A percentile compares a stretch with the other conserved stretches of the same genome.
Conservation (phyloP, 148 eudicot species). For the Cornus kousa region DNA sequence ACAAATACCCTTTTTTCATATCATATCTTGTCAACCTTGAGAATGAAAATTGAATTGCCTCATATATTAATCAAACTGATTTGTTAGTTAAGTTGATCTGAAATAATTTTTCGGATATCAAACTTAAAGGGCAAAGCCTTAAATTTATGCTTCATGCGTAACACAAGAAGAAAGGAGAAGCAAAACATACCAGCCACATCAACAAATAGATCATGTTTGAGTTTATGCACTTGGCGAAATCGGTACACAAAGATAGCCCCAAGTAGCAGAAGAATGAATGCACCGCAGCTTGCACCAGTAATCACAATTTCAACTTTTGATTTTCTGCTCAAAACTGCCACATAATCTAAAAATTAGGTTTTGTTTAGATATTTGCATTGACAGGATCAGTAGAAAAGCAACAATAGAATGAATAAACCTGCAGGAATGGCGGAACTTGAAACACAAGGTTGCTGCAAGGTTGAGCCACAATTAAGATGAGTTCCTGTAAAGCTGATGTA, state of each 20-base stretch:
- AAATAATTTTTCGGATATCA: background rate
- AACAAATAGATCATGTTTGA: conserved; percentile 51
- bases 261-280: conserved; percentile 57
- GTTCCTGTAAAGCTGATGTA: conserved; percentile 81
- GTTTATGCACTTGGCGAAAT: conserved; percentile 33
- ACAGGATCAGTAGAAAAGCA: conserved; percentile 2
- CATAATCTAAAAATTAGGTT: conserved; percentile 15
- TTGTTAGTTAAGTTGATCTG: background rate
- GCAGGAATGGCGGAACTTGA: conserved; percentile 44
- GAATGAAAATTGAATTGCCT: background rate
- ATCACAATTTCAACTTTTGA: conserved; percentile 52
- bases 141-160: conserved; percentile 1
- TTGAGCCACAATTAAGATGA: conserved; percentile 64
- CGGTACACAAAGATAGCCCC: conserved; percentile 56
- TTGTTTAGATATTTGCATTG: background rate
- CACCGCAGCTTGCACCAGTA: conserved; percentile 56
- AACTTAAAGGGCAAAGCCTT: conserved; percentile 1
- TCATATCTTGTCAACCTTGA: background rate
- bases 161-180: background rate
- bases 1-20: background rate
- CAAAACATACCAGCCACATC: conserved; percentile 71
- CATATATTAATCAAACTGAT: background rate
- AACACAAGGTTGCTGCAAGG: conserved; percentile 63
- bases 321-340: conserved; percentile 50
- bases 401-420: conserved; percentile 35